Percentiles rank a stretch among this genome's conserved stretches.
Evolutionary conservation across 2,329 filamentous ascomycete genomes (phyloP).

Genomic region (Cytospora mali): DNA sequence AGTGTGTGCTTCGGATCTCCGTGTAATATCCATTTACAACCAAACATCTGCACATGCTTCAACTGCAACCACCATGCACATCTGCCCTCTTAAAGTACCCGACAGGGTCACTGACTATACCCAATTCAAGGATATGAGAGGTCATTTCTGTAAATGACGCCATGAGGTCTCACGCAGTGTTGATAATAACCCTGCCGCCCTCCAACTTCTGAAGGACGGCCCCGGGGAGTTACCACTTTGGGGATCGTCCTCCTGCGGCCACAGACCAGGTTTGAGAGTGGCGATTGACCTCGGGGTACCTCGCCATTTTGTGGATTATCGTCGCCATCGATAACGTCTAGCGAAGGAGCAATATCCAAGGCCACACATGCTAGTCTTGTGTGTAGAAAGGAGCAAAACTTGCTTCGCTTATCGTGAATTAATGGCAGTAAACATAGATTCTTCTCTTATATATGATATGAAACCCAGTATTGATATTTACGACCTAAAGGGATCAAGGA

Average conservation of each 20-base stretch:
- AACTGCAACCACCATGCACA: too few relatives aligned
- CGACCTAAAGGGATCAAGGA: too few relatives aligned
- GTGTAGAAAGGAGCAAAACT: background rate
- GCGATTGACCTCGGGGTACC: background rate
- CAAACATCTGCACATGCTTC: too few relatives aligned
- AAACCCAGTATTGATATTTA: too few relatives aligned
- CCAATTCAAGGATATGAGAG: background rate
- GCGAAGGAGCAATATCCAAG: background rate
- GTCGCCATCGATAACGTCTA: conserved; percentile 16
- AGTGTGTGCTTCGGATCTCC: too few relatives aligned
- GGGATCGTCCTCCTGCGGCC: background rate
- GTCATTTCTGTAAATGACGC: too few relatives aligned
- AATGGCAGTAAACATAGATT: background rate
- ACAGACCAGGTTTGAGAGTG: background rate
- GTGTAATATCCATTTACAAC: too few relatives aligned
- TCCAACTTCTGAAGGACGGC: too few relatives aligned
- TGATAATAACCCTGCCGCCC: too few relatives aligned
- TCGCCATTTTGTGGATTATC: conserved; percentile 11
- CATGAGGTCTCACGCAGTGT: too few relatives aligned
- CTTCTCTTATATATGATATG: too few relatives aligned
- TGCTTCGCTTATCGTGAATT: background rate
- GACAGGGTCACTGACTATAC: background rate
- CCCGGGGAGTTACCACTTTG: too few relatives aligned
- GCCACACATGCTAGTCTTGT: background rate
- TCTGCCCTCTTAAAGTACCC: background rate